These are phyloP conservation scores for Schwanniomyces vanrijiae DNA, from an alignment of 805 yeast genomes.

Conservation along the genomic window DNA sequence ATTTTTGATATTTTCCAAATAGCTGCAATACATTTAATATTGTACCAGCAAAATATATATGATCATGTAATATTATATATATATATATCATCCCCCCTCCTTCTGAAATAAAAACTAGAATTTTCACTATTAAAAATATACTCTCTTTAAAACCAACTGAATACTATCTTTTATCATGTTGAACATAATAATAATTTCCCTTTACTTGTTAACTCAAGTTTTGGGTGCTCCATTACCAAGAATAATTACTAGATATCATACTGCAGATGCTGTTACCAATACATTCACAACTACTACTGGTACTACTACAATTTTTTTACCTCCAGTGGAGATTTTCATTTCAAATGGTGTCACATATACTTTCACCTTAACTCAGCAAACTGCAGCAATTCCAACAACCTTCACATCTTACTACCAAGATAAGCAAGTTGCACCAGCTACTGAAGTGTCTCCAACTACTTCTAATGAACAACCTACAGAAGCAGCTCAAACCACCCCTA, in stretches of 20 bases:
- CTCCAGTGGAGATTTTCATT: slow-evolving; percentile 52
- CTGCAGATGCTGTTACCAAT: slow-evolving; percentile 54
- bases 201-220: slow-evolving; percentile 18
- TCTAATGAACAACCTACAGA: slow-evolving; percentile 9
- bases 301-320: slow-evolving; percentile 48
- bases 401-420: slow-evolving; percentile 25
- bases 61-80: background rate
- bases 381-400: slow-evolving; percentile 35
- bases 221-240: slow-evolving; percentile 38
- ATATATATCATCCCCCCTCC: background rate
- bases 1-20: background rate
- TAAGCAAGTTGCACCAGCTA: slow-evolving; percentile 6
- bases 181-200: slow-evolving; percentile 10
- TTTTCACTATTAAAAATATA: background rate
- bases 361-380: slow-evolving; percentile 36
- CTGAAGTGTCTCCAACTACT: slow-evolving; percentile 18
- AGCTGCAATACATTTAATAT: background rate
- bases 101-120: background rate
- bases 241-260: slow-evolving; percentile 52
- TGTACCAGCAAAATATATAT: background rate
- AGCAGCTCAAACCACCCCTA: slow-evolving; percentile 13
- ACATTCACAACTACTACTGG: slow-evolving; percentile 43
- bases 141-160: slow-evolving; percentile 2
- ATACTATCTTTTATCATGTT: slow-evolving; percentile 3
- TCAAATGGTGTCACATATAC: slow-evolving; percentile 55